These are phyloP conservation scores for Candida vartiovaarae DNA, from an alignment of 805 yeast genomes.

Conservation along the genomic window DNA sequence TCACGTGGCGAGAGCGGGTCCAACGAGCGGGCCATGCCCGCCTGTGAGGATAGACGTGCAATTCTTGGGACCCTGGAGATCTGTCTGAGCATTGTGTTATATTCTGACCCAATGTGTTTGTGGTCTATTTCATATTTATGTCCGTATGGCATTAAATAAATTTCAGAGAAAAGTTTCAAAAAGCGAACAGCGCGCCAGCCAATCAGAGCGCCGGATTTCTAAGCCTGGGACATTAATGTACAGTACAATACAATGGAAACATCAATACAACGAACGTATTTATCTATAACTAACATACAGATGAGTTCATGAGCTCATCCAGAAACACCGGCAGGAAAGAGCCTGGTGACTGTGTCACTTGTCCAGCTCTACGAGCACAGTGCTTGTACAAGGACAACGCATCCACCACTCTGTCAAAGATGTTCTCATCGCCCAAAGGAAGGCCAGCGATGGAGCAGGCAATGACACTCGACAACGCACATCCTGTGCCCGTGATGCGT, in stretches of 20 bases:
- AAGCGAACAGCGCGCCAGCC: no score
- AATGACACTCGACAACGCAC: conserved; percentile 70
- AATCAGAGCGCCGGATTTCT: no score
- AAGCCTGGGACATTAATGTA: no score
- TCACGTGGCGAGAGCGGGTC: conserved; percentile 17
- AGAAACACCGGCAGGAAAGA: not conserved
- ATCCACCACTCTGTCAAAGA: not conserved
- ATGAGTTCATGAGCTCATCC: not conserved
- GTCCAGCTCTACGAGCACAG: not conserved
- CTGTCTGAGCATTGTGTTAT: not conserved
- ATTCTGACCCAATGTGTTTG: no score
- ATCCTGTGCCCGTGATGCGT: conserved; percentile 73
- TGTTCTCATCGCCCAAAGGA: not conserved
- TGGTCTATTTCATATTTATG: no score
- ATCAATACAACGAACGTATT: no score
- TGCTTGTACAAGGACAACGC: conserved; percentile 1
- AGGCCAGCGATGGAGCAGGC: conserved; percentile 44
- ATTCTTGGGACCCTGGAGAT: not conserved
- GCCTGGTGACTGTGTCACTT: not conserved
- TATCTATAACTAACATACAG: no score
- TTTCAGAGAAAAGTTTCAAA: no score
- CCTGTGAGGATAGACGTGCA: not conserved
- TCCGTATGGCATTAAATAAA: not conserved
- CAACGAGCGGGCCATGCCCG: not conserved
- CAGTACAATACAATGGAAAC: no score